phyloP scores from a whole-genome alignment of 2,329 filamentous ascomycete genomes.

The Westerdykella aurantiaca region DNA sequence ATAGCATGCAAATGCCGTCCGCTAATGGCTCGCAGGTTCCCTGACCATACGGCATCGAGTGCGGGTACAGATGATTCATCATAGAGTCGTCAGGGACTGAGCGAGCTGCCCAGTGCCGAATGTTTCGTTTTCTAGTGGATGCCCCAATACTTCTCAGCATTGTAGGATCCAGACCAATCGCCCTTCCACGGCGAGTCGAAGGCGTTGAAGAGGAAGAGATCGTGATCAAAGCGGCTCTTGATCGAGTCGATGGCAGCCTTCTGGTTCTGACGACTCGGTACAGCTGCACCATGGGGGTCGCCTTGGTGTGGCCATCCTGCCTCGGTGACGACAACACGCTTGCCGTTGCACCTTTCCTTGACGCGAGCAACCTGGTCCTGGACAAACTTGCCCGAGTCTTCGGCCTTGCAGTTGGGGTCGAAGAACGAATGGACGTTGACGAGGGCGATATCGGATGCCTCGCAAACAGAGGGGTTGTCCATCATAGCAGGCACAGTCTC shows the following conservation, averaged over 20 bases:
- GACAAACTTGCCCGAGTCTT: constrained; percentile 63
- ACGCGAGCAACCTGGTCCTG: constrained; percentile 49
- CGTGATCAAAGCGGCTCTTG: constrained; percentile 51
- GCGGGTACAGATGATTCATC: too few species aligned
- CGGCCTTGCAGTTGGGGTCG: constrained; percentile 56
- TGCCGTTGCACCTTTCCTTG: constrained; percentile 45
- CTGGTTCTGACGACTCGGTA: constrained; percentile 65
- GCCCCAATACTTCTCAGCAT: constrained; percentile 74
- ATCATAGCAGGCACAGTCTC: constrained; percentile 70
- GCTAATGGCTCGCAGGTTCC: not conserved
- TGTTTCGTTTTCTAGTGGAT: constrained; percentile 9
- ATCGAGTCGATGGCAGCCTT: constrained; percentile 60
- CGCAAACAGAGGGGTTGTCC: constrained; percentile 62
- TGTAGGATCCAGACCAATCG: constrained; percentile 56
- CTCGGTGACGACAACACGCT: constrained; percentile 70
- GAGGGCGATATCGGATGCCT: constrained; percentile 69
- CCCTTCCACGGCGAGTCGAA: constrained; percentile 78
- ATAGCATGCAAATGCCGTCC: constrained; percentile 21
- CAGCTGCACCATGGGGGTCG: constrained; percentile 57
- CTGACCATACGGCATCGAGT: too few species aligned
- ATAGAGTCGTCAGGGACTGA: not conserved
- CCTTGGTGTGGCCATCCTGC: constrained; percentile 77
- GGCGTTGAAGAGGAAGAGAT: constrained; percentile 69
- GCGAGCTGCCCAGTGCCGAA: not conserved
- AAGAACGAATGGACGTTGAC: constrained; percentile 84